These are phyloP conservation scores for Pythium scleroteichum DNA, from an alignment of 352 stramenopile genomes.

Conservation along the genomic window DNA sequence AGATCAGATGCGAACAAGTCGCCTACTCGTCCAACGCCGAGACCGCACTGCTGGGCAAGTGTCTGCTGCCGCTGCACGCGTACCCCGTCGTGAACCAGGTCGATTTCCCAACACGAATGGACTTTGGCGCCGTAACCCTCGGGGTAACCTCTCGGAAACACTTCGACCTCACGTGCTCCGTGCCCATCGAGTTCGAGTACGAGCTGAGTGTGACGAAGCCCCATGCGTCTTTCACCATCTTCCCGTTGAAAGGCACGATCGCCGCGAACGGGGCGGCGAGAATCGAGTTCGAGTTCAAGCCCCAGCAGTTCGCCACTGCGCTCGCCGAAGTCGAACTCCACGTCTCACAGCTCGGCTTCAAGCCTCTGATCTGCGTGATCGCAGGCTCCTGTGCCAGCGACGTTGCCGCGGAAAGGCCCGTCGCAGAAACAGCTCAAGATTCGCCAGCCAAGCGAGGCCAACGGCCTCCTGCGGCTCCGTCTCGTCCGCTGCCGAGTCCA, in stretches of 20 bases:
- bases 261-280: constrained; percentile 59
- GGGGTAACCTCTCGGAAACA: constrained; percentile 41
- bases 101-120: constrained; percentile 68
- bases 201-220: constrained; percentile 62
- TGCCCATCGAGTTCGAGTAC: constrained; percentile 90
- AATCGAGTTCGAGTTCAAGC: constrained; percentile 80
- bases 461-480: background rate
- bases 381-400: constrained; percentile 59
- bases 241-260: constrained; percentile 68
- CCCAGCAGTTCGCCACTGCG: constrained; percentile 60
- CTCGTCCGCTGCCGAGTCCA: constrained; percentile 1
- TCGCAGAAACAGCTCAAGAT: background rate
- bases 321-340: constrained; percentile 63
- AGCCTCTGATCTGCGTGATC: constrained; percentile 60
- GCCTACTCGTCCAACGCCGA: constrained; percentile 61
- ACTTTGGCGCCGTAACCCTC: constrained; percentile 77
- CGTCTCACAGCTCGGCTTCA: constrained; percentile 81
- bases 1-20: constrained; percentile 72
- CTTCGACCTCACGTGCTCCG: constrained; percentile 63
- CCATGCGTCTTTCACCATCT: constrained; percentile 78
- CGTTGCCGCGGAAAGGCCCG: background rate
- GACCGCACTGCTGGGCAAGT: constrained; percentile 35
- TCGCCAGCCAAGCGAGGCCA: background rate
- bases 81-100: constrained; percentile 87
- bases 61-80: constrained; percentile 81